phyloP scores from a whole-genome alignment of 192 early-diverging fungal genomes.

The Backusella westeae region DNA sequence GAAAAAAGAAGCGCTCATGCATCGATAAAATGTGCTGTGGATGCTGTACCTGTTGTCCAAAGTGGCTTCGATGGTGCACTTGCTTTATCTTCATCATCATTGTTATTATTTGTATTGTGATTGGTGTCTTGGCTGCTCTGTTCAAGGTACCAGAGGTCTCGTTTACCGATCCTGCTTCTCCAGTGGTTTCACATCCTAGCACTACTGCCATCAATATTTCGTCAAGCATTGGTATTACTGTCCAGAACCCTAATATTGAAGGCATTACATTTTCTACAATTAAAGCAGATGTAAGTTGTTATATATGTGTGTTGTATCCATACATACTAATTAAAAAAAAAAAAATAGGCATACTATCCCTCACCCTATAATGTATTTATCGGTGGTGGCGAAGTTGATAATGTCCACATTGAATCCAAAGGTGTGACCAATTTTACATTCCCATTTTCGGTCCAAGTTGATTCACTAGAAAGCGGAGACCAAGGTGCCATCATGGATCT shows the following conservation, averaged over 20 bases:
- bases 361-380: conserved; percentile 32
- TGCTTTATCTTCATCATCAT: conserved; percentile 43
- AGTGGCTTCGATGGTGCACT: conserved; percentile 42
- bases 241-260: conserved; percentile 48
- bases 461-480: conserved; percentile 20
- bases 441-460: conserved; percentile 42
- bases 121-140: conserved; percentile 37
- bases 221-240: conserved; percentile 22
- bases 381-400: conserved; percentile 43
- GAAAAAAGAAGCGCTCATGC: conserved; percentile 21
- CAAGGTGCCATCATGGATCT: conserved; percentile 43
- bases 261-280: conserved; percentile 46
- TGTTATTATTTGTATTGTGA: conserved; percentile 34
- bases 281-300: conserved; percentile 41
- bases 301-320: not conserved
- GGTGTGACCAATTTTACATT: conserved; percentile 41
- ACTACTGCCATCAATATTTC: not conserved
- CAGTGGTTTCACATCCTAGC: not conserved
- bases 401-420: conserved; percentile 42
- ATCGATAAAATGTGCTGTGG: conserved; percentile 31
- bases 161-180: conserved; percentile 18
- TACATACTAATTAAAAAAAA: not conserved
- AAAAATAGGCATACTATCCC: conserved; percentile 51
- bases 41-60: conserved; percentile 29
- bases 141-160: conserved; percentile 45